Percentiles rank a stretch among this genome's conserved stretches.
phyloP scores from a whole-genome alignment of 257 asterid species.

The Vinca minor region DNA sequence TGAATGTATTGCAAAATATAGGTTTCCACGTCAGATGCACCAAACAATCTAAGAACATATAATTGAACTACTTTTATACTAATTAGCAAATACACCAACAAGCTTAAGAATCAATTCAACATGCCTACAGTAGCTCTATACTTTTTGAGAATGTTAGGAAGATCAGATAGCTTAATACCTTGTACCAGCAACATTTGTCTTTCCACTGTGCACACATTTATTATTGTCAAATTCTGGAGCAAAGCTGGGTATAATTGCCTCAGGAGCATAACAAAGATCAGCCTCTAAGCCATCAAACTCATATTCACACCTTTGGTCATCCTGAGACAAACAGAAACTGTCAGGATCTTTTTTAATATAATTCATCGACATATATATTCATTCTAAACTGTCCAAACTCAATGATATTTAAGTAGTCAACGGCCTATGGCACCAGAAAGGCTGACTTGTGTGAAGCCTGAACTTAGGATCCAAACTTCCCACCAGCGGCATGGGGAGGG shows the following conservation, averaged over 20 bases:
- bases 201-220: slow-evolving; percentile 22
- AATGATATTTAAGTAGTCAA: not conserved
- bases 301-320: slow-evolving; percentile 18
- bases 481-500: not conserved
- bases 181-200: slow-evolving; percentile 26
- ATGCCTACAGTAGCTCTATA: not conserved
- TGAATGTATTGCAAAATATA: not conserved
- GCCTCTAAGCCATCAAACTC: slow-evolving; percentile 35
- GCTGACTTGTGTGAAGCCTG: not conserved
- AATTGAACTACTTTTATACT: not conserved
- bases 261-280: slow-evolving; percentile 33
- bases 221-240: slow-evolving; percentile 28
- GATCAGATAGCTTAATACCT: slow-evolving; percentile 33
- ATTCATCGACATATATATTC: not conserved
- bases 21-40: not conserved
- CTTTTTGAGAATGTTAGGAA: slow-evolving; percentile 3
- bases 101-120: no score
- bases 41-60: not conserved
- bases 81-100: not conserved
- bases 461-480: not conserved
- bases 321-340: slow-evolving; percentile 27
- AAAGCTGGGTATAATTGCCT: slow-evolving; percentile 25
- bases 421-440: not conserved
- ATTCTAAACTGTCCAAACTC: not conserved
- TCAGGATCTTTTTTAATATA: slow-evolving; percentile 4